Evolutionary conservation across 164 flowering plant species (phyloP).

Genomic region (Piper betle): DNA sequence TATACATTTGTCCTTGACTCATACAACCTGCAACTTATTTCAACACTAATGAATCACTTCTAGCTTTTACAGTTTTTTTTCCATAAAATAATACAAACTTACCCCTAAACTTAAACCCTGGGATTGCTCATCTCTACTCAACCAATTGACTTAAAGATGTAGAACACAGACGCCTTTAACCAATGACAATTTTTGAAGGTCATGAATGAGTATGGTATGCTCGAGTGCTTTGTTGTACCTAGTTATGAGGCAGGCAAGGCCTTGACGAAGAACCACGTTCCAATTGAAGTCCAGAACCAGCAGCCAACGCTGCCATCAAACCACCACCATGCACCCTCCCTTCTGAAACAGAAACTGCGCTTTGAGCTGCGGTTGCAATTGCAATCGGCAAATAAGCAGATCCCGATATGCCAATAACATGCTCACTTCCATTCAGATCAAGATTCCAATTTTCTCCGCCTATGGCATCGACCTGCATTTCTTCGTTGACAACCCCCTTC

Average conservation of each 20-base stretch:
- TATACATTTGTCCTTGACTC: not conserved
- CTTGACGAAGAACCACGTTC: constrained; percentile 11
- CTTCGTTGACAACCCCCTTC: constrained; percentile 24
- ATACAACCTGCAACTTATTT: not conserved
- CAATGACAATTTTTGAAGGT: not conserved
- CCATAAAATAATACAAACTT: not conserved
- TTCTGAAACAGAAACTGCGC: constrained; percentile 27
- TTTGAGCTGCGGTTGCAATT: not conserved
- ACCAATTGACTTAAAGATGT: not conserved
- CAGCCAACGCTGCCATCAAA: constrained; percentile 33
- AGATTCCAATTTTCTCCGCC: constrained; percentile 13
- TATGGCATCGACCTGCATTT: constrained; percentile 29
- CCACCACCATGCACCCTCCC: constrained; percentile 46
- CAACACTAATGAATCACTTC: constrained; percentile 1
- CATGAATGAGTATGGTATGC: not conserved
- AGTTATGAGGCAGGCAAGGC: constrained; percentile 12
- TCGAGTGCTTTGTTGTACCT: constrained; percentile 8
- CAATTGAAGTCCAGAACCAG: constrained; percentile 7
- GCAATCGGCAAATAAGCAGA: not conserved
- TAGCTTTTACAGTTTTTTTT: not conserved
- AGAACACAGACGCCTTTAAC: not conserved
- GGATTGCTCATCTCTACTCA: not conserved
- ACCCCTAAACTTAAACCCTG: not conserved
- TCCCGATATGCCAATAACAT: not conserved
- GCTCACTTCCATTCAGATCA: not conserved